Base-by-base conservation (phyloP, 306 rosid genomes). In the Dalbergia cultrata region DNA sequence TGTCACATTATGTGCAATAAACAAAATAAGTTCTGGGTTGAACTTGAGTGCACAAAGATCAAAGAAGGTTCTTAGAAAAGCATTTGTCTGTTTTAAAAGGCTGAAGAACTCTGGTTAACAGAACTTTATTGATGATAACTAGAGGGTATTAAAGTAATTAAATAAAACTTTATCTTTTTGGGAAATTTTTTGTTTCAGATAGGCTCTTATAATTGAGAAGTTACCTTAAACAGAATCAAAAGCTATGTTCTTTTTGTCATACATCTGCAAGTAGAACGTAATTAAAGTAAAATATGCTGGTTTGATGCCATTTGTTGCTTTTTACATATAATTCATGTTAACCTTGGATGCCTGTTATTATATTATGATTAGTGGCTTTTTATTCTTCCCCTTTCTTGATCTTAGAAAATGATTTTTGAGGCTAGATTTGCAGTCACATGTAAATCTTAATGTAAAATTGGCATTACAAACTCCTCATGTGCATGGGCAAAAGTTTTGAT, bases 241-340 rank as follows among this genome's bases (percentile, higher is more conserved):
- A n/a, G 21, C 12, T 67, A 54, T 35, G 68, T 52, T 60, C 60
- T n/a, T 66, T 79, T 58, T 50, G 37, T 49, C 76, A 34, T 18
- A 82, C 67, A 45, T 70, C 41, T 22, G 49, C 66, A 7, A 21
- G 72, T 21, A 37, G 70, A 80, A 35, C 79, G 56, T 52, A 37
- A 26, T 62, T 49, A 52, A 64, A 41, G 8, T 75, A 16, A 56
- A 14, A 54, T 33, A 35, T 81, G 68, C 18, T 37, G 37, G 22
- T 21, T 69, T 65, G 56, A 31, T 73, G n/a, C 79, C 67, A 43
- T 18, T 41, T 73, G 50, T 72, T 7, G 34, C 31, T 1, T 12
- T 68, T 60, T 47, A 13, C 45, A 47, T 44, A 5, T 33, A 53
- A 61, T 9, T 75, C 70, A 35, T 56, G 17, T 77, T 53, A 43